A percentile compares a stretch with the other conserved stretches of the same genome.
These are phyloP conservation scores for Fusarium sp. DNA, from an alignment of 2,329 filamentous ascomycete genomes.

Conservation along the genomic window DNA sequence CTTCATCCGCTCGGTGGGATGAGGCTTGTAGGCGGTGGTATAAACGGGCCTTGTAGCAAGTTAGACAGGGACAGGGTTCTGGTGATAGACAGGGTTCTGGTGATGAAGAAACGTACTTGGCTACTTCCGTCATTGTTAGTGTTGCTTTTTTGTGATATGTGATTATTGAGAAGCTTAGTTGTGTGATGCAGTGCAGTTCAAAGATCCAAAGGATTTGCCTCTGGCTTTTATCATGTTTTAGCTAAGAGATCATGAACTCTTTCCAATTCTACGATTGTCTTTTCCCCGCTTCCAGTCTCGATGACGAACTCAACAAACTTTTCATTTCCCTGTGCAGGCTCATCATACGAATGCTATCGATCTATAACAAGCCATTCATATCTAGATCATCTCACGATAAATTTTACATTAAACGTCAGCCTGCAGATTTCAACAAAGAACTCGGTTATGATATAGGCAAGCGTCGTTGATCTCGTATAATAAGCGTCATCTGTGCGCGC, in stretches of 20 bases:
- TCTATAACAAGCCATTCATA: neutral
- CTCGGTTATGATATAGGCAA: too few relatives aligned
- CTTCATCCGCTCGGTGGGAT: conserved; percentile 2
- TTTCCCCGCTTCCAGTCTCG: too few relatives aligned
- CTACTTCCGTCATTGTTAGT: neutral
- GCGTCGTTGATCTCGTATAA: too few relatives aligned
- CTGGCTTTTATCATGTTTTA: neutral
- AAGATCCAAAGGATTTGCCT: neutral
- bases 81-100: too few relatives aligned
- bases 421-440: too few relatives aligned
- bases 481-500: neutral
- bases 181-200: too few relatives aligned
- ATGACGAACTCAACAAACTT: too few relatives aligned
- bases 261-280: too few relatives aligned
- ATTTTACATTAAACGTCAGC: neutral
- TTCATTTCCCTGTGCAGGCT: neutral
- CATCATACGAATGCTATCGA: neutral
- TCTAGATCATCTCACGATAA: neutral
- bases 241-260: too few relatives aligned
- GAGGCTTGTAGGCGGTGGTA: neutral
- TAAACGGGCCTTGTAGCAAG: neutral
- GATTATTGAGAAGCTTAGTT: too few relatives aligned
- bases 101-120: neutral
- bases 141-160: neutral
- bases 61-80: neutral